Evolutionary conservation across 2,329 filamentous ascomycete species (phyloP).

Genomic region (Clonostachys rosea): DNA sequence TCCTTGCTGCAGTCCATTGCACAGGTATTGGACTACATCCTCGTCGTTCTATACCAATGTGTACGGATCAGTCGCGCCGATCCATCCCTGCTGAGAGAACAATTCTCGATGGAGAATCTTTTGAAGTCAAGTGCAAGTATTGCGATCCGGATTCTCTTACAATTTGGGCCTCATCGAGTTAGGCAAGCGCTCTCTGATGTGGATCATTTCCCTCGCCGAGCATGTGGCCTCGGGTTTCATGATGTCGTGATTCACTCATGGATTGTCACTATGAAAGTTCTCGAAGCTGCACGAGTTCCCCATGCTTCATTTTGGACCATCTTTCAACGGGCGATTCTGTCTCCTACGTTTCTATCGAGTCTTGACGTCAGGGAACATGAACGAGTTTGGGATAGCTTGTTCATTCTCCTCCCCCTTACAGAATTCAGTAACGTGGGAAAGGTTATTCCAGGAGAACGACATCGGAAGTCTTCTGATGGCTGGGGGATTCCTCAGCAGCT

Average conservation of each 20-base stretch:
- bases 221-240: slow-evolving; percentile 46
- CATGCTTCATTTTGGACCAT: slow-evolving; percentile 58
- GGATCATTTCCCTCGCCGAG: slow-evolving; percentile 27
- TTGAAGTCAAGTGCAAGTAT: slow-evolving; percentile 34
- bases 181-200: neutral
- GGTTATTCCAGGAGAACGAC: slow-evolving; percentile 26
- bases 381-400: slow-evolving; percentile 51
- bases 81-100: slow-evolving; percentile 20
- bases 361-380: slow-evolving; percentile 46
- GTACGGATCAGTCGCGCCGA: slow-evolving; percentile 36
- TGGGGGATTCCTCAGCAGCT: slow-evolving; percentile 56
- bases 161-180: slow-evolving; percentile 24
- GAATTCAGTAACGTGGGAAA: slow-evolving; percentile 55
- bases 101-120: slow-evolving; percentile 41
- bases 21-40: slow-evolving; percentile 12
- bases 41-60: slow-evolving; percentile 26
- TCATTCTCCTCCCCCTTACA: slow-evolving; percentile 54
- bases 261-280: slow-evolving; percentile 50
- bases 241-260: slow-evolving; percentile 45
- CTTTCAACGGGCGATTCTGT: slow-evolving; percentile 35
- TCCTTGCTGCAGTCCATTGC: neutral
- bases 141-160: slow-evolving; percentile 32
- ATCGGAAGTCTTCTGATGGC: slow-evolving; percentile 37
- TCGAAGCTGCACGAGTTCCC: slow-evolving; percentile 45
- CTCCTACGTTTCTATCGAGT: slow-evolving; percentile 22